phyloP scores from a whole-genome alignment of 1,139 yeast species.

The Protomyces pachydermus region DNA sequence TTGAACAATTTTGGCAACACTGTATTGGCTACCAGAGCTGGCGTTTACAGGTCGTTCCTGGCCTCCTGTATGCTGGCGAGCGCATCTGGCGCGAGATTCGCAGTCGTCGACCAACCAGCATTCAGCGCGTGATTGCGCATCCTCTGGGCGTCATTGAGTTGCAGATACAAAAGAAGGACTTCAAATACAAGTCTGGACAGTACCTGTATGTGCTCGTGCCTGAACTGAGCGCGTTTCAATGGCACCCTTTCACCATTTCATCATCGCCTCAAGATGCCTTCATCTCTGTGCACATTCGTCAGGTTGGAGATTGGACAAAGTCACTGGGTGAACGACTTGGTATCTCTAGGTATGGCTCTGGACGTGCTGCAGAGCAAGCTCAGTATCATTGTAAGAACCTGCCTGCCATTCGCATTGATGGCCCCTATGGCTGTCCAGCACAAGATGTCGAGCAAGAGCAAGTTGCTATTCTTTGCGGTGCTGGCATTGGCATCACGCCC shows the following conservation, averaged over 20 bases:
- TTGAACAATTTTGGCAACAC: conserved; percentile 4
- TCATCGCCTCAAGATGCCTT: conserved; percentile 6
- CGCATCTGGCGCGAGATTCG: conserved; percentile 5
- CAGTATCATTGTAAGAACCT: neutral
- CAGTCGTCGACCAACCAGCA: neutral
- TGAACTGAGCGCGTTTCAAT: conserved; percentile 4
- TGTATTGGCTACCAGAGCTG: conserved; percentile 13
- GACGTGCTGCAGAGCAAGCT: neutral
- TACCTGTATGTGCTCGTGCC: conserved; percentile 14
- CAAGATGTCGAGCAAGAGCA: conserved; percentile 3
- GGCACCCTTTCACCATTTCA: conserved; percentile 28
- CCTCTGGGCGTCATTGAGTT: conserved; percentile 12
- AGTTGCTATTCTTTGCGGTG: conserved; percentile 2
- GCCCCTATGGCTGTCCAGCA: conserved; percentile 13
- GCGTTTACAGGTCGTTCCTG: neutral
- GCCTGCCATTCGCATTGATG: conserved; percentile 6
- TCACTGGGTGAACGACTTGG: conserved; percentile 4
- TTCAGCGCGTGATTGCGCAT: conserved; percentile 2
- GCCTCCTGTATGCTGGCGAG: conserved; percentile 3
- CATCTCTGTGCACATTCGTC: conserved; percentile 5
- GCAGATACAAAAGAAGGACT: neutral
- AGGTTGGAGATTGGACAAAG: conserved; percentile 13
- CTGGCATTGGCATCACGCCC: conserved; percentile 11
- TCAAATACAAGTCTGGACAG: conserved; percentile 21
- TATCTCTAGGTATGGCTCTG: neutral